Conservation (phyloP, 306 rosid species). For the Prunus mongolica region DNA sequence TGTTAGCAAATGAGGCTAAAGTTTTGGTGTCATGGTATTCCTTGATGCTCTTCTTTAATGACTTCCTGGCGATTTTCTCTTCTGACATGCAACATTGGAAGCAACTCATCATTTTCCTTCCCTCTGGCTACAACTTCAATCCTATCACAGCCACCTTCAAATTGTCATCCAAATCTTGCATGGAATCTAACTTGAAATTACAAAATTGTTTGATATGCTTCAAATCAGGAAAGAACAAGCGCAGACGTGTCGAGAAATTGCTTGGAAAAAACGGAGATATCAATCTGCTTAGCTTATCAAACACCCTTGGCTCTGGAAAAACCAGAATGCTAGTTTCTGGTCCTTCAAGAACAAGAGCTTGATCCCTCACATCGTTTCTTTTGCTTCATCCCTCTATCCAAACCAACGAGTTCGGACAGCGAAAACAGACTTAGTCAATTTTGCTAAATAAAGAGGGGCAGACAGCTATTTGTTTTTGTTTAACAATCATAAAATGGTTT, state of each 20-base stretch:
- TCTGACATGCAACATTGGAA: conserved; percentile 63
- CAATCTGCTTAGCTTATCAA: not conserved
- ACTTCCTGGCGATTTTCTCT: conserved; percentile 32
- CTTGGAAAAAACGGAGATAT: conserved; percentile 3
- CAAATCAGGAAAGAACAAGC: not conserved
- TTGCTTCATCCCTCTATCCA: conserved; percentile 28
- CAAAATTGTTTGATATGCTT: not conserved
- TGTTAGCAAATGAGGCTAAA: conserved; percentile 55
- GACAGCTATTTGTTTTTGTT: not conserved
- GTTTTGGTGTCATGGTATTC: conserved; percentile 48
- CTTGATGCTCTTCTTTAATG: conserved; percentile 54
- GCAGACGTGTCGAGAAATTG: conserved; percentile 1
- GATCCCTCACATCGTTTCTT: conserved; percentile 22
- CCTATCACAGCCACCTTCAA: conserved; percentile 25
- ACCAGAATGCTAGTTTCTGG: conserved; percentile 42
- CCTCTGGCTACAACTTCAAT: conserved; percentile 14
- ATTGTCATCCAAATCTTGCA: conserved; percentile 23
- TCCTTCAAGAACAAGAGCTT: conserved; percentile 15
- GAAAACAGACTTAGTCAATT: conserved; percentile 47
- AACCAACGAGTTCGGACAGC: conserved; percentile 37
- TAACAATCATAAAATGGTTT: not conserved
- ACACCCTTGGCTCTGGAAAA: conserved; percentile 25
- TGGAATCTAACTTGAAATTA: conserved; percentile 11
- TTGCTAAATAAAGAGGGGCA: conserved; percentile 33
- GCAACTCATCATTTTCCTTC: conserved; percentile 56